Conservation (phyloP, 371 early-diverging fungal species). For the Mortierella sp. region DNA sequence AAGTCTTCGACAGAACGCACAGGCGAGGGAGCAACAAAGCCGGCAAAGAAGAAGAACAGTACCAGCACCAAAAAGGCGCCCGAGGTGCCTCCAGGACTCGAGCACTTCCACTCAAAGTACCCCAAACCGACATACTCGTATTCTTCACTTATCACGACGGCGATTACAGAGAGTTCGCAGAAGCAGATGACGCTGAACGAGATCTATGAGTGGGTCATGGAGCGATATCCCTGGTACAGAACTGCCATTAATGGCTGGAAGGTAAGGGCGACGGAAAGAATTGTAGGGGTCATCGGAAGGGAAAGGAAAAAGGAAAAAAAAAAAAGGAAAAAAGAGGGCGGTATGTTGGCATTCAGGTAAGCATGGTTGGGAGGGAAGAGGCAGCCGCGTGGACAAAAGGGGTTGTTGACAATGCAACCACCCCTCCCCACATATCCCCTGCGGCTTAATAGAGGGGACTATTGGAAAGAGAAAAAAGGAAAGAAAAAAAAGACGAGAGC, state of each 20-base stretch:
- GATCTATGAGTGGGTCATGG: conserved; percentile 94
- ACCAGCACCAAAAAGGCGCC: conserved; percentile 25
- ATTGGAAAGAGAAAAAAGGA: not conserved
- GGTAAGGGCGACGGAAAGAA: conserved; percentile 61
- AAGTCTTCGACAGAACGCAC: conserved; percentile 27
- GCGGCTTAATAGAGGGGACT: not conserved
- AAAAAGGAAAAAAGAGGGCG: conserved; percentile 6
- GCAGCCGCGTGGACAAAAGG: conserved; percentile 11
- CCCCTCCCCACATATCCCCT: conserved; percentile 2
- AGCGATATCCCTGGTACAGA: conserved; percentile 82
- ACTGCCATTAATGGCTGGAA: conserved; percentile 89
- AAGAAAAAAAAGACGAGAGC: not conserved
- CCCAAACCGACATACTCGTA: conserved; percentile 92
- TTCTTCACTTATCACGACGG: conserved; percentile 93
- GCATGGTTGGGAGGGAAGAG: conserved; percentile 5
- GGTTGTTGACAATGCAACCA: conserved; percentile 2
- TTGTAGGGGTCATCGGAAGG: not conserved
- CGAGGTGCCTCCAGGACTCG: conserved; percentile 36
- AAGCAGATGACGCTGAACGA: conserved; percentile 89
- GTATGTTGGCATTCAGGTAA: not conserved
- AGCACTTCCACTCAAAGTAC: conserved; percentile 41
- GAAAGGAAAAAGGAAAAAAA: not conserved
- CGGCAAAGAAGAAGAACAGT: conserved; percentile 25
- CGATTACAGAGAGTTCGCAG: conserved; percentile 83
- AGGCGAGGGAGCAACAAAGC: conserved; percentile 16